Conservation (phyloP, 495 filamentous ascomycete species). For the Podospora conica region DNA sequence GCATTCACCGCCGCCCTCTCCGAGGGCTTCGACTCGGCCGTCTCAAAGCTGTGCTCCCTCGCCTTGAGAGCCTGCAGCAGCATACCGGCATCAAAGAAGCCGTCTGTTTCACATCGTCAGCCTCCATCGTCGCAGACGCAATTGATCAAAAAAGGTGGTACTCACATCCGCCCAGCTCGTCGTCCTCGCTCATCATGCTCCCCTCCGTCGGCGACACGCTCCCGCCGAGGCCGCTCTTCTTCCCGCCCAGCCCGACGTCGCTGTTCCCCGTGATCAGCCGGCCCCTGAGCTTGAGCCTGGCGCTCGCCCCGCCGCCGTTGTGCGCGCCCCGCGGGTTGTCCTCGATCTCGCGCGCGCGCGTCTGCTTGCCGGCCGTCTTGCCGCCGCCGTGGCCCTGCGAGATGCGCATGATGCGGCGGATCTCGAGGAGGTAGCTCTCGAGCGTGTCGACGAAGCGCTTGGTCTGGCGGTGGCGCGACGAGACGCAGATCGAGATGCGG, state of each 20-base stretch:
- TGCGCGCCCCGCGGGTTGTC: constrained; percentile 13
- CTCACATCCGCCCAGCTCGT: constrained; percentile 90
- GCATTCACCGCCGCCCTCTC: constrained; percentile 45
- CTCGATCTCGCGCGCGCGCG: constrained; percentile 41
- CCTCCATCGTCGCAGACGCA: neutral
- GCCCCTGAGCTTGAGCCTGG: constrained; percentile 49
- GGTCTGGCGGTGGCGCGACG: constrained; percentile 88
- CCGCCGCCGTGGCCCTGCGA: constrained; percentile 49
- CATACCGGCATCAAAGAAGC: constrained; percentile 95
- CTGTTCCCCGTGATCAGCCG: constrained; percentile 44
- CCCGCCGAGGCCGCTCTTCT: constrained; percentile 30
- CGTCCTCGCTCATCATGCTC: constrained; percentile 69
- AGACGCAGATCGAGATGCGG: constrained; percentile 82
- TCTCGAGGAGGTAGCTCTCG: constrained; percentile 84
- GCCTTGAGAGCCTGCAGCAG: constrained; percentile 79
- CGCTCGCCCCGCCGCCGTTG: neutral
- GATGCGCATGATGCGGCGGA: constrained; percentile 71
- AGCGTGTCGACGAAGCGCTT: constrained; percentile 82
- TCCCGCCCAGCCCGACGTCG: constrained; percentile 27
- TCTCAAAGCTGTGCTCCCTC: constrained; percentile 36
- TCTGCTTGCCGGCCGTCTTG: constrained; percentile 21
- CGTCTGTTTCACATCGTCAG: constrained; percentile 55
- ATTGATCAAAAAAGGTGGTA: constrained; percentile 19
- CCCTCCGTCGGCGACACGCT: constrained; percentile 49
- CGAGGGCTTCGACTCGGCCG: constrained; percentile 36